A percentile compares a stretch with the other conserved stretches of the same genome.
phyloP scores from a whole-genome alignment of 306 rosid species.

The Sphenostylis stenocarpa region DNA sequence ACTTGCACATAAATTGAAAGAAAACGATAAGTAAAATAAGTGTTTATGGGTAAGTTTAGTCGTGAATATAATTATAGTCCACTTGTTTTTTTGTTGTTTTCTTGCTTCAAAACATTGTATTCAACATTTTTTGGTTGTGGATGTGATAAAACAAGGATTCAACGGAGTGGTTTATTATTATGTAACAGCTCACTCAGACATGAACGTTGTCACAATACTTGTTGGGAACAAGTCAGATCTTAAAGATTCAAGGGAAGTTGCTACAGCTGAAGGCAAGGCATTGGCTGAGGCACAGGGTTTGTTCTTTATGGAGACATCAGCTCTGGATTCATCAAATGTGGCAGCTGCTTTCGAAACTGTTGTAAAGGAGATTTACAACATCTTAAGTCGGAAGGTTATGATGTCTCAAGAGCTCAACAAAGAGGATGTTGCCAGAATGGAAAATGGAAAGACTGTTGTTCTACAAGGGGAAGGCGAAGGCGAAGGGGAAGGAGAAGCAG shows the following conservation, averaged over 20 bases:
- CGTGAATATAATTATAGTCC: neutral
- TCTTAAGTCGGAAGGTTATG: conserved; percentile 93
- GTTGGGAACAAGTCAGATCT: conserved; percentile 98
- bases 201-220: conserved; percentile 94
- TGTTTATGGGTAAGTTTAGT: neutral
- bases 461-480: conserved; percentile 55
- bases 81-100: neutral
- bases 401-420: conserved; percentile 76
- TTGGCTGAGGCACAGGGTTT: conserved; percentile 95
- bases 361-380: conserved; percentile 89
- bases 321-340: conserved; percentile 94
- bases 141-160: conserved; percentile 46
- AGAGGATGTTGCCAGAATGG: conserved; percentile 54
- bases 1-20: neutral
- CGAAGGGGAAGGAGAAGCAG: conserved; percentile 8
- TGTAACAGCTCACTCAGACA: conserved; percentile 95
- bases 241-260: conserved; percentile 90
- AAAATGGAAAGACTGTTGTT: conserved; percentile 80
- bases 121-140: conserved; percentile 29
- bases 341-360: conserved; percentile 87
- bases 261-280: conserved; percentile 82
- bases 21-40: too few species aligned
- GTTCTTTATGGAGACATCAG: conserved; percentile 97
- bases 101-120: conserved; percentile 16
- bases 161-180: conserved; percentile 45